Evolutionary conservation across 2,329 filamentous ascomycete species (phyloP).

Genomic region (Colletotrichum filicis): DNA sequence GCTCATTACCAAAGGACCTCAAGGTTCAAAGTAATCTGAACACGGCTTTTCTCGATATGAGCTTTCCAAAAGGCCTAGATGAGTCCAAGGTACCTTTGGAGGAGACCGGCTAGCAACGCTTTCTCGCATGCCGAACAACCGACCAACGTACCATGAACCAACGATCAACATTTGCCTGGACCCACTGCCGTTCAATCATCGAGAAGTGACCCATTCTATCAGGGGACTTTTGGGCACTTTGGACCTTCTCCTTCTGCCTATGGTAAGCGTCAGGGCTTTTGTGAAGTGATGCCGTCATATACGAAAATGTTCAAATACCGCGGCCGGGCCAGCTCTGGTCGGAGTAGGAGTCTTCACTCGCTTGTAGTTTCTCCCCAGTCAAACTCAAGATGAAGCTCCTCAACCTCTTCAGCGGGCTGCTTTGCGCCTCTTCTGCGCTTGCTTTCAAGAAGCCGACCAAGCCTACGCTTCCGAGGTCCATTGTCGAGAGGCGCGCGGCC

Average conservation of each 20-base stretch:
- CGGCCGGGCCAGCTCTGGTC: not conserved
- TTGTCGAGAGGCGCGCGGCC: not conserved
- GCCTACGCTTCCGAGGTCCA: not conserved
- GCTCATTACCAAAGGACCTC: not conserved
- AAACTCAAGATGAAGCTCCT: constrained; percentile 2
- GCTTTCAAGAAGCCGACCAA: not conserved
- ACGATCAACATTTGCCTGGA: not conserved
- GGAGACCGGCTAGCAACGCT: not conserved
- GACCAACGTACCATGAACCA: not conserved
- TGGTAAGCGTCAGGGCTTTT: not conserved
- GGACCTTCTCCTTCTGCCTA: not conserved
- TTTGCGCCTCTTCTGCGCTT: not conserved
- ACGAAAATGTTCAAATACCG: constrained; percentile 1
- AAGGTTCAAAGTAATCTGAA: too few species aligned
- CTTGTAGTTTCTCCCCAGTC: not conserved
- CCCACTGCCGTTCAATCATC: not conserved
- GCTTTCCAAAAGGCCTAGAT: not conserved
- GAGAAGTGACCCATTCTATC: not conserved
- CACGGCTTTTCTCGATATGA: not conserved
- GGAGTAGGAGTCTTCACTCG: too few species aligned
- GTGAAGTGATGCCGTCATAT: not conserved
- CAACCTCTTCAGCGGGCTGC: constrained; percentile 4
- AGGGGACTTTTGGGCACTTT: not conserved
- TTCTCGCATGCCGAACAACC: not conserved
- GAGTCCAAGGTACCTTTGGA: not conserved